These are phyloP conservation scores for Penicillium waksmanii DNA, from an alignment of 495 filamentous ascomycete species.

Conservation along the genomic window DNA sequence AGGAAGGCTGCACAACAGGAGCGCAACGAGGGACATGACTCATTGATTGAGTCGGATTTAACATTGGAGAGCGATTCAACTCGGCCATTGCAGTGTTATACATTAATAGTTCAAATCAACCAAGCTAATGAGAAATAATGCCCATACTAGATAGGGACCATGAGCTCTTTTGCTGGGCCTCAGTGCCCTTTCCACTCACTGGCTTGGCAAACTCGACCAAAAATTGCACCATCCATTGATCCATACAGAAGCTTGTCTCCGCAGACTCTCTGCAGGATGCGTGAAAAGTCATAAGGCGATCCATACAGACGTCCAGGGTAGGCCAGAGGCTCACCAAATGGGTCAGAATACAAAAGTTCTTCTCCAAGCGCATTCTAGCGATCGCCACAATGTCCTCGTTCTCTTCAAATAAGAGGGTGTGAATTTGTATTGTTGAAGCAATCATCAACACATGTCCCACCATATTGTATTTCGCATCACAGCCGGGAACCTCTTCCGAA, in stretches of 20 bases:
- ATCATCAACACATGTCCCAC: slow-evolving; percentile 47
- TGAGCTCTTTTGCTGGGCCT: background rate
- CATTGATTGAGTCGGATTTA: slow-evolving; percentile 21
- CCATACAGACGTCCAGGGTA: slow-evolving; percentile 37
- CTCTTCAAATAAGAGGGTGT: slow-evolving; percentile 39
- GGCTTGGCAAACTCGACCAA: slow-evolving; percentile 34
- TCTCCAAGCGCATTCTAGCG: slow-evolving; percentile 36
- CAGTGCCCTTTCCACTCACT: slow-evolving; percentile 10
- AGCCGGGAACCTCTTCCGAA: slow-evolving; percentile 30
- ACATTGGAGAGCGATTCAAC: background rate
- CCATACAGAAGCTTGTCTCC: slow-evolving; percentile 38
- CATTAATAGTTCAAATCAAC: background rate
- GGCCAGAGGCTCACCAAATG: slow-evolving; percentile 40
- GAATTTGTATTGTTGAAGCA: slow-evolving; percentile 46
- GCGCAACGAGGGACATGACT: slow-evolving; percentile 41
- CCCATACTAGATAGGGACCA: slow-evolving; percentile 3
- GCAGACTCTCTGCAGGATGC: slow-evolving; percentile 35
- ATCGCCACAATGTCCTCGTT: slow-evolving; percentile 24
- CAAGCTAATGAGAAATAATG: background rate
- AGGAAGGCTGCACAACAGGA: slow-evolving; percentile 50
- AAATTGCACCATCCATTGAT: slow-evolving; percentile 48
- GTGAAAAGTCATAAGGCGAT: slow-evolving; percentile 41
- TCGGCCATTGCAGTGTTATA: background rate
- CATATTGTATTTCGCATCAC: slow-evolving; percentile 44
- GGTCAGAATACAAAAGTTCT: slow-evolving; percentile 44